Base-by-base conservation (phyloP, 2,329 filamentous ascomycete species). In the Apiospora koreana region DNA sequence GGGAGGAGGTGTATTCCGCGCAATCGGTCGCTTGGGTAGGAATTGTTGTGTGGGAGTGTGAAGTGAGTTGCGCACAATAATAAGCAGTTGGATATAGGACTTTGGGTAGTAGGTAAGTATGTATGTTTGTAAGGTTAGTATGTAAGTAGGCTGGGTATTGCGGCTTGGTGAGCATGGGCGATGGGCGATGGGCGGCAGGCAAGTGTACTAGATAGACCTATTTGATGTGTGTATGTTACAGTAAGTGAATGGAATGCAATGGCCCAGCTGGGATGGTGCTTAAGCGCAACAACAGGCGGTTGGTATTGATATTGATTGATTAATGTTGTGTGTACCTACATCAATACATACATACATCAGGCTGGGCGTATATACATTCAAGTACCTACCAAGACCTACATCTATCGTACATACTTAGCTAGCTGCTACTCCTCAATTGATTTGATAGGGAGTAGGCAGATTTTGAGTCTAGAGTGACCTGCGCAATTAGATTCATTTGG, bases 401-500 rank as follows among this genome's bases (percentile, higher is more conserved):
- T n/a, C 6, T 31, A n/a, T n/a, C 18, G 21, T 16, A 3, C 28
- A 21, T 58, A 8, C 16, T 16, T 31, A 35, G 45, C 45, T 48
- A 23, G 18, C 41, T 43, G 28, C 28, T 58, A 31, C 50, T 31
- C 50, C 28, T 58, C 50, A 35, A 31, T 58, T 31, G 50, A 21
- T 10, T 62, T 35, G 54, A 43, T 43, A 16, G 41, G 14, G 41
- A n/a, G n/a, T n/a, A n/a, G n/a, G n/a, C n/a, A n/a, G n/a, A n/a
- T n/a, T n/a, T 43, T 16, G 41, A 43, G 41, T 16, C 41, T 43
- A 16, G 41, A 62, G 48, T 35, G 54, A 62, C 54, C 28, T 62
- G 54, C 10, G 54, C 54, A 62, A 62, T 38, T 62, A 62, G 35
- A 62, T 62, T 62, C 28, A 62, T 62, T 62, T 38, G 54, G 31